phyloP scores from a whole-genome alignment of 441 rosid species.

The Erysimum pusillum region DNA sequence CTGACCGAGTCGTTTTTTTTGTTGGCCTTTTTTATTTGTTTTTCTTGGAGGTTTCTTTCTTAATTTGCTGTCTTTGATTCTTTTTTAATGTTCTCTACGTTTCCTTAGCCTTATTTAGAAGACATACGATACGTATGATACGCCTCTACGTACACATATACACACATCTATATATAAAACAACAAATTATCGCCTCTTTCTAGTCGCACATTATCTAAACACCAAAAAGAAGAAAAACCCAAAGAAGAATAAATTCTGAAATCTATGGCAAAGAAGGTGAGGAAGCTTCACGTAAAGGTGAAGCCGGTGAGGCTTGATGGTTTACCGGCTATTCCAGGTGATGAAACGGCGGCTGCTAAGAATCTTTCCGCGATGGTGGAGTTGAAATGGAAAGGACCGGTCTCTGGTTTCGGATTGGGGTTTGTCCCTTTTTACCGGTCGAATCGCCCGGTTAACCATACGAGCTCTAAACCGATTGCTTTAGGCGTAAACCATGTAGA shows the following conservation, averaged over 20 bases:
- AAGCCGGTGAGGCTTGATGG: constrained; percentile 47
- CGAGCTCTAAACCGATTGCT: constrained; percentile 29
- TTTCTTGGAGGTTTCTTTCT: constrained; percentile 27
- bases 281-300: constrained; percentile 47
- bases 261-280: constrained; percentile 47
- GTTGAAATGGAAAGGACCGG: constrained; percentile 51
- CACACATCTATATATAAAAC: constrained; percentile 6
- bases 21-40: neutral
- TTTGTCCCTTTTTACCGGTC: constrained; percentile 45
- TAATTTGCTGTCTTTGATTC: constrained; percentile 36
- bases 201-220: neutral
- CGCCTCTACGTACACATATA: constrained; percentile 24
- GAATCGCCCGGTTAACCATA: constrained; percentile 37
- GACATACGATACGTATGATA: constrained; percentile 19
- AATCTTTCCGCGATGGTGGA: constrained; percentile 34
- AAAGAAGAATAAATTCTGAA: constrained; percentile 11
- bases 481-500: constrained; percentile 30
- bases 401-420: constrained; percentile 46
- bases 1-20: constrained; percentile 39
- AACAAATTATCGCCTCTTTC: neutral
- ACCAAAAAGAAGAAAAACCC: neutral
- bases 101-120: constrained; percentile 41
- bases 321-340: constrained; percentile 34
- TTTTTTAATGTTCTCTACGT: constrained; percentile 45
- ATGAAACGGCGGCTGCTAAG: constrained; percentile 4